Percentiles rank a stretch among this genome's conserved stretches.
Conservation (phyloP, 2,329 filamentous ascomycete genomes). For the Diaporthe sp. region DNA sequence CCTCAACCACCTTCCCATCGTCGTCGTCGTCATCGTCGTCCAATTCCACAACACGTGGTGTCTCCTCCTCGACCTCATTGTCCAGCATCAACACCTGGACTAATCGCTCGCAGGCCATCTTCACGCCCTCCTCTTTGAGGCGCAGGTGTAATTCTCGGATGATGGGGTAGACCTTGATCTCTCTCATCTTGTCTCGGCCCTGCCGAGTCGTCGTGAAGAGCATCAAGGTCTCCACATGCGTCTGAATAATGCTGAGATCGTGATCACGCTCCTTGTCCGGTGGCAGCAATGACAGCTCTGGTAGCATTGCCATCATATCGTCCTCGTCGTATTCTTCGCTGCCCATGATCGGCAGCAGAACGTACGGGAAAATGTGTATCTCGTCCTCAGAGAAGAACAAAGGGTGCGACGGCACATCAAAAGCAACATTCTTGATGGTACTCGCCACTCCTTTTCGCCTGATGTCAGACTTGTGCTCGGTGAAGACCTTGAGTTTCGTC, state of each 20-base stretch:
- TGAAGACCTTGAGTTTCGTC: conserved; percentile 93
- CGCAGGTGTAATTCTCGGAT: conserved; percentile 86
- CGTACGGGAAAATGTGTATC: conserved; percentile 86
- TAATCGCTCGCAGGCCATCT: conserved; percentile 86
- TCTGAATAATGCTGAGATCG: conserved; percentile 81
- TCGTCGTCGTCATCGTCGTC: conserved; percentile 65
- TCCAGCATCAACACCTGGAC: conserved; percentile 91
- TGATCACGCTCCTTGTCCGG: conserved; percentile 89
- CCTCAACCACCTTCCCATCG: conserved; percentile 65
- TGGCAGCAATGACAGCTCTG: conserved; percentile 88
- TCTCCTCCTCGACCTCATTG: conserved; percentile 57
- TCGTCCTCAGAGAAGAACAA: conserved; percentile 76
- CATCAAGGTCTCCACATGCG: conserved; percentile 89
- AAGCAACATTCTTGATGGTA: conserved; percentile 93
- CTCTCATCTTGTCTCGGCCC: conserved; percentile 79
- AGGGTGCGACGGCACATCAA: conserved; percentile 80
- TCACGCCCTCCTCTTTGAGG: conserved; percentile 81
- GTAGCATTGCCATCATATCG: conserved; percentile 86
- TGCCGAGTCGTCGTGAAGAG: conserved; percentile 82
- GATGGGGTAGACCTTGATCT: conserved; percentile 87
- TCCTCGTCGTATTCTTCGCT: conserved; percentile 89
- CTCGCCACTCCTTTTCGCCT: conserved; percentile 94
- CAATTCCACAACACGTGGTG: conserved; percentile 55
- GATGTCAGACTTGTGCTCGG: conserved; percentile 85
- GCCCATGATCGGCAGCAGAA: conserved; percentile 88